A percentile compares a stretch with the other conserved stretches of the same genome.
Evolutionary conservation across 805 yeast species (phyloP).

Genomic region (Candida endomychidarum): DNA sequence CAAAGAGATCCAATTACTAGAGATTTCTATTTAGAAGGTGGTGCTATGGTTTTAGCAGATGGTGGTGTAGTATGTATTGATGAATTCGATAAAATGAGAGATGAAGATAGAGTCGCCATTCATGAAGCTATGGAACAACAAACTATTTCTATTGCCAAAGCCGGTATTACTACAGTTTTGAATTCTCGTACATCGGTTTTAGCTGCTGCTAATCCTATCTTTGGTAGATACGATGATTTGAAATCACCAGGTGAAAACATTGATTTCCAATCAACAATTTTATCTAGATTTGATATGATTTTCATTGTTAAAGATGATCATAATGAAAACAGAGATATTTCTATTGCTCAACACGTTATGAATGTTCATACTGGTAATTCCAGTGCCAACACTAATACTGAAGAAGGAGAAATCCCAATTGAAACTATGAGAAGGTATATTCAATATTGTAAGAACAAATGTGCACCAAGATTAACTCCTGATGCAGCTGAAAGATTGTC

Average conservation of each 20-base stretch:
- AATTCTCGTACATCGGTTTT: constrained; percentile 95
- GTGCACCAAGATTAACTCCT: constrained; percentile 89
- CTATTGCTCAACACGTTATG: constrained; percentile 94
- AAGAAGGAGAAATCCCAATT: constrained; percentile 83
- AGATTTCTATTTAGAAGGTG: constrained; percentile 96
- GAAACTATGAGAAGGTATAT: constrained; percentile 90
- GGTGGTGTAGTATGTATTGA: constrained; percentile 99
- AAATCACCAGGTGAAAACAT: constrained; percentile 97
- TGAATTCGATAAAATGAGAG: constrained; percentile 99
- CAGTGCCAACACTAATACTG: constrained; percentile 41
- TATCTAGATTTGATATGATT: constrained; percentile 98
- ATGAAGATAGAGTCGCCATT: constrained; percentile 97
- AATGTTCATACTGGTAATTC: constrained; percentile 83
- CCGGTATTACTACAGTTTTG: constrained; percentile 95
- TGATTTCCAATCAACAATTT: constrained; percentile 94
- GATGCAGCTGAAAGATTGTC: constrained; percentile 89
- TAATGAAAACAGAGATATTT: constrained; percentile 76
- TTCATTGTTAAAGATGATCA: constrained; percentile 96
- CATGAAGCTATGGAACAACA: constrained; percentile 99
- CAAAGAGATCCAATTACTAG: constrained; percentile 87
- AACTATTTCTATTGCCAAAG: constrained; percentile 97
- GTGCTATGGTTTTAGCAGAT: constrained; percentile 99
- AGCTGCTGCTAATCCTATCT: constrained; percentile 97
- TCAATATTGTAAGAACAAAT: constrained; percentile 82
- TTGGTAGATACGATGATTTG: constrained; percentile 94